phyloP scores from a whole-genome alignment of 2,329 filamentous ascomycete species.

The Colletotrichum destructivum region DNA sequence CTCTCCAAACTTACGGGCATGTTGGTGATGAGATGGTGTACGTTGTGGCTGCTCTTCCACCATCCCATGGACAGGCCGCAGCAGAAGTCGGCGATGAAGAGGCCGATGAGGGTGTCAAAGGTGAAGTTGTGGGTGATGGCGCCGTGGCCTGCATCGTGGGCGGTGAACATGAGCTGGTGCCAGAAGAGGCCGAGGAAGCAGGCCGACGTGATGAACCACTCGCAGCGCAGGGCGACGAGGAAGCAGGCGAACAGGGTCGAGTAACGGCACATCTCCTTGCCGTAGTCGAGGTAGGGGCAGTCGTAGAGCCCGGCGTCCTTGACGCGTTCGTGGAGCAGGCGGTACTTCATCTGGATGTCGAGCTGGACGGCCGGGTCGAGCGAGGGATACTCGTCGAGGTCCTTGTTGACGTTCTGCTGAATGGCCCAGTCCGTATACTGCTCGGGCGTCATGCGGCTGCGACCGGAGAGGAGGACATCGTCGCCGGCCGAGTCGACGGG shows the following conservation, averaged over 20 bases:
- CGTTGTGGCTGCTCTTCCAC: slow-evolving; percentile 80
- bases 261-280: slow-evolving; percentile 71
- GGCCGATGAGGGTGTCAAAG: slow-evolving; percentile 71
- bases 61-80: slow-evolving; percentile 77
- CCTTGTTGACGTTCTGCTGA: slow-evolving; percentile 53
- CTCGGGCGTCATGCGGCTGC: slow-evolving; percentile 39
- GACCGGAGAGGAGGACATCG: slow-evolving; percentile 24
- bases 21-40: slow-evolving; percentile 78
- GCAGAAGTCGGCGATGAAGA: slow-evolving; percentile 76
- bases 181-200: slow-evolving; percentile 74
- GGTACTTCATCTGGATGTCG: slow-evolving; percentile 70
- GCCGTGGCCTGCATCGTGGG: slow-evolving; percentile 76
- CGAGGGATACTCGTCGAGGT: slow-evolving; percentile 63
- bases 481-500: slow-evolving; percentile 6
- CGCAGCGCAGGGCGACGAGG: slow-evolving; percentile 58
- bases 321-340: slow-evolving; percentile 68
- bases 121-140: slow-evolving; percentile 74
- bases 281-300: slow-evolving; percentile 72
- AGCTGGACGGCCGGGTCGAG: slow-evolving; percentile 68
- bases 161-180: slow-evolving; percentile 80
- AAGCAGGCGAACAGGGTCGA: slow-evolving; percentile 65
- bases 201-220: slow-evolving; percentile 72
- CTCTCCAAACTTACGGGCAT: slow-evolving; percentile 59
- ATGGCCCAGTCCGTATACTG: slow-evolving; percentile 56
- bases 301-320: slow-evolving; percentile 70